A percentile compares a stretch with the other conserved stretches of the same genome.
Evolutionary conservation across 192 early-diverging fungal species (phyloP).

Genomic region (Physocladia obscura): DNA sequence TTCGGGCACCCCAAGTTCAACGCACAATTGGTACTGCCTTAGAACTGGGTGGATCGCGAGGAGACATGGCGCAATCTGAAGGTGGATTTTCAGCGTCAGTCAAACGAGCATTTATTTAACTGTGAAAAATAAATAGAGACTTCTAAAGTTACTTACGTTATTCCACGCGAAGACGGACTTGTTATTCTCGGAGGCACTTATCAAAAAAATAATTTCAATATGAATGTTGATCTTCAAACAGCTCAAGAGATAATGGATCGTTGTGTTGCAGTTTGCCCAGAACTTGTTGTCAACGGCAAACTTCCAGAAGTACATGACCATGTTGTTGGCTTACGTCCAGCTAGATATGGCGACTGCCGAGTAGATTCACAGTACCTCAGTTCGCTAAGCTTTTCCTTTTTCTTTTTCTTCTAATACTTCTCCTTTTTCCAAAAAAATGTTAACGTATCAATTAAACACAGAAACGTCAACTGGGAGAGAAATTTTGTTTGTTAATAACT

Average conservation of each 20-base stretch:
- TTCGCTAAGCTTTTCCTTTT: conserved; percentile 9
- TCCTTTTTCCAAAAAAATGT: background rate
- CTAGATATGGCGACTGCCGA: conserved; percentile 46
- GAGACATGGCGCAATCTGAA: background rate
- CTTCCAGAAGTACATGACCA: conserved; percentile 42
- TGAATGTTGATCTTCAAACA: conserved; percentile 32
- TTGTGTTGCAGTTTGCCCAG: conserved; percentile 47
- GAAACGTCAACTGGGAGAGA: conserved; percentile 22
- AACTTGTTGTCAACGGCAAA: conserved; percentile 49
- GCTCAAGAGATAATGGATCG: conserved; percentile 42
- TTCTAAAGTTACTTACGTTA: conserved; percentile 69
- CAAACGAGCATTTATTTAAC: background rate
- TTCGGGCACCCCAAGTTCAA: conserved; percentile 68
- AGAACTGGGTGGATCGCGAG: background rate
- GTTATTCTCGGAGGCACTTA: conserved; percentile 78
- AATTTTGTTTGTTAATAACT: conserved; percentile 46
- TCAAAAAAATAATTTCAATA: conserved; percentile 25
- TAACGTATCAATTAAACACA: conserved; percentile 4
- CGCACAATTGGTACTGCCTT: conserved; percentile 51
- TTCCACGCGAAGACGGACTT: conserved; percentile 74
- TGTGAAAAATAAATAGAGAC: background rate
- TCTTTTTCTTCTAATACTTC: background rate
- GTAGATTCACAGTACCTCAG: conserved; percentile 39
- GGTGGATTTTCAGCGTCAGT: background rate
- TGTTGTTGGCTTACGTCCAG: conserved; percentile 49